Conservation (phyloP, 2,329 filamentous ascomycete genomes). For the Venturia nashicola region DNA sequence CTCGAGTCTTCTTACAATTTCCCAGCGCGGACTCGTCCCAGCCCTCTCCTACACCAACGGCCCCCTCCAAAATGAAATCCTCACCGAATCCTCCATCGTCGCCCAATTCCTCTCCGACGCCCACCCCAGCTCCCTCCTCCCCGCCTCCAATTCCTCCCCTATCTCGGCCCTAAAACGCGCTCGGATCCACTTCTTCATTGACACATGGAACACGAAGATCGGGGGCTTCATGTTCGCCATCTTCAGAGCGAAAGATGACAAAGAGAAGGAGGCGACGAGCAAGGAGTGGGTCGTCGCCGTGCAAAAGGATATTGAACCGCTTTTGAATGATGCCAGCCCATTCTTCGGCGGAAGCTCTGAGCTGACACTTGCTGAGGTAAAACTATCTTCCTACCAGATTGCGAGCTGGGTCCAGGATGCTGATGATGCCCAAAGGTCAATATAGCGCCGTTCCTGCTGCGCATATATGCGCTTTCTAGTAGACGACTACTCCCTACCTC, state of each 20-base stretch:
- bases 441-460: conserved; percentile 54
- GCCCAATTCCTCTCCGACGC: conserved; percentile 58
- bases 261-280: conserved; percentile 37
- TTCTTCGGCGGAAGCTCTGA: conserved; percentile 34
- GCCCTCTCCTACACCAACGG: conserved; percentile 49
- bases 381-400: conserved; percentile 12
- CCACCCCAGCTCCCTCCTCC: conserved; percentile 55
- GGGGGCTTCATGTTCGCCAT: conserved; percentile 35
- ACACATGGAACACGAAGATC: conserved; percentile 55
- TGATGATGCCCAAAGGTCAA: conserved; percentile 35
- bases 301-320: conserved; percentile 61
- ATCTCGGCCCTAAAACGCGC: conserved; percentile 51
- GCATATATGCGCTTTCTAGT: conserved; percentile 44
- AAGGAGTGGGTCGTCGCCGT: conserved; percentile 43
- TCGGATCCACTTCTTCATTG: conserved; percentile 58
- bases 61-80: conserved; percentile 40
- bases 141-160: conserved; percentile 37
- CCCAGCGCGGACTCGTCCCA: conserved; percentile 59
- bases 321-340: conserved; percentile 38
- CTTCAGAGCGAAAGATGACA: conserved; percentile 34
- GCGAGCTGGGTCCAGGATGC: background rate
- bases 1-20: conserved; percentile 5
- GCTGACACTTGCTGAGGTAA: conserved; percentile 63
- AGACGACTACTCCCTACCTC: conserved; percentile 41
- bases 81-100: conserved; percentile 65